Percentiles rank a stretch among this genome's conserved stretches.
phyloP scores from a whole-genome alignment of 2,329 filamentous ascomycete species.

The Nannizziopsis arthrosporioides region DNA sequence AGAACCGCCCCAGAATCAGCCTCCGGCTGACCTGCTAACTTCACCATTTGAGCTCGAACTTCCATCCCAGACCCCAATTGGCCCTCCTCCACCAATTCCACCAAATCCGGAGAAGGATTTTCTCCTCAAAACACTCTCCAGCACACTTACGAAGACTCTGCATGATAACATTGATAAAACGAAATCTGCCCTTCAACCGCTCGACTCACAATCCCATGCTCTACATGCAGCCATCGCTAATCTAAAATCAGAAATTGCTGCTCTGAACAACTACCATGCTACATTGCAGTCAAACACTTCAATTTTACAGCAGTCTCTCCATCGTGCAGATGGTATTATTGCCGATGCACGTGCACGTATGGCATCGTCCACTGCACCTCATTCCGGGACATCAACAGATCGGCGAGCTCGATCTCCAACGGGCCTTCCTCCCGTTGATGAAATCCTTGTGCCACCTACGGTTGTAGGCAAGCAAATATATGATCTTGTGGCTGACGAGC shows the following conservation, averaged over 20 bases:
- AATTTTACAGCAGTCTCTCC: slow-evolving; percentile 65
- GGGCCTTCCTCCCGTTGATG: slow-evolving; percentile 65
- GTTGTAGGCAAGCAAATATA: slow-evolving; percentile 91
- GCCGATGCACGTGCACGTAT: slow-evolving; percentile 54
- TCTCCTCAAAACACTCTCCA: slow-evolving; percentile 63
- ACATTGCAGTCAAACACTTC: slow-evolving; percentile 64
- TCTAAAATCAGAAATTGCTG: slow-evolving; percentile 61
- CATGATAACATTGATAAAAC: slow-evolving; percentile 60
- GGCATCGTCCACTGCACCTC: slow-evolving; percentile 15
- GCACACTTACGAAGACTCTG: slow-evolving; percentile 56
- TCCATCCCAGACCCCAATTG: slow-evolving; percentile 33
- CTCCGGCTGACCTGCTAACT: slow-evolving; percentile 47
- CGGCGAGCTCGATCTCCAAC: slow-evolving; percentile 15
- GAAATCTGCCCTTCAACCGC: slow-evolving; percentile 58
- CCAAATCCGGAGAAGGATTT: slow-evolving; percentile 94
- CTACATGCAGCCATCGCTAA: slow-evolving; percentile 57
- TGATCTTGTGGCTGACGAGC: slow-evolving; percentile 75
- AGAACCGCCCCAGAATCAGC: slow-evolving; percentile 21
- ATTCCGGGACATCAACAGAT: slow-evolving; percentile 12
- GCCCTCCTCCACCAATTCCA: slow-evolving; percentile 69
- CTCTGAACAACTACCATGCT: slow-evolving; percentile 58
- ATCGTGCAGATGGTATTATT: slow-evolving; percentile 67
- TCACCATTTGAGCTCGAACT: slow-evolving; percentile 51
- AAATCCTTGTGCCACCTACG: slow-evolving; percentile 83
- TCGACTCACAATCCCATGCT: slow-evolving; percentile 67